Base-by-base conservation (phyloP, 352 stramenopile species). In the Pythium sukuiense region DNA sequence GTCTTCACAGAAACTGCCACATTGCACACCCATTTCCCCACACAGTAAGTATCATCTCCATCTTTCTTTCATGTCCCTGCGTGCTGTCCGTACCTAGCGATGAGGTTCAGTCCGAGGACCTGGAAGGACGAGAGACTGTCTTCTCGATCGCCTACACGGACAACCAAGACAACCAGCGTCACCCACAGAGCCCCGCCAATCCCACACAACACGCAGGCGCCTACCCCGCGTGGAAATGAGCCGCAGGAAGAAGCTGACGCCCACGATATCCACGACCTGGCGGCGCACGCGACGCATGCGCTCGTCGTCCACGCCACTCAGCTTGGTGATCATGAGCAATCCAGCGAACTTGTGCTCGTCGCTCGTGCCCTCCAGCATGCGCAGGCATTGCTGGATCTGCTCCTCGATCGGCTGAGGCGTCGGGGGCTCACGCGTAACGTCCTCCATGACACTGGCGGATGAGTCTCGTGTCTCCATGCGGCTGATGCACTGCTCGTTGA, bases 331-430 rank as follows among this genome's bases (percentile, higher is more conserved):
- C 87, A 96, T 96, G 39, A 94, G 76, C 73, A 96, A 65, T 1
- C 87, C 87, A 1, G 87, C 87, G 59, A 96, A 93, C 68, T 94
- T 94, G 80, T 96, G 85, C 72, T 96, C 87, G 53, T 96, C 85
- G 7, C 80, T 87, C 27, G 76, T 75, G 0, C 87, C 87, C 49
- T 73, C 67, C 39, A 96, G 73, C 71, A 93, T 87, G 20, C 67
- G 73, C 71, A 96, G 71, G 52, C 87, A 96, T 35, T 92, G 62
- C 39, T 58, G 27, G 46, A 74, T 61, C 68, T 65, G 57, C 24
- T 68, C 41, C 54, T 74, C 58, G 6, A 37, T 50, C n/a, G 48
- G n/a, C 27, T 32, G 18, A 14, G 56, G 9, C 9, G 11, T 43
- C 32, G n/a, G 55, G 4, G 32, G 33, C n/a, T 60, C 32, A 9